These are phyloP conservation scores for Dictyostelium discoideum DNA, from an alignment of 78 protist species.

Conservation along the genomic window DNA sequence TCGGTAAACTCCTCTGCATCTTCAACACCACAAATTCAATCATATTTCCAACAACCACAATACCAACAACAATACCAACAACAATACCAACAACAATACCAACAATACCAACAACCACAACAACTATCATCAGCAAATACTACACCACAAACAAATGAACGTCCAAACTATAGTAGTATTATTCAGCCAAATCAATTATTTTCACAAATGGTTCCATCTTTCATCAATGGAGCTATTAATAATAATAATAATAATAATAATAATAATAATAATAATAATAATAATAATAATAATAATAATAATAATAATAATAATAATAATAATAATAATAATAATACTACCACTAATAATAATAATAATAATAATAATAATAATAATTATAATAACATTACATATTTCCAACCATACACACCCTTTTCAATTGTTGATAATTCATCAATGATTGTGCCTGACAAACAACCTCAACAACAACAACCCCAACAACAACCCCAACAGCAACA, in stretches of 20 bases:
- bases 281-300: too few species aligned
- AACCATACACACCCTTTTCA: background rate
- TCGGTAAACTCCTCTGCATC: background rate
- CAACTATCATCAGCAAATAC: background rate
- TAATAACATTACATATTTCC: background rate
- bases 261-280: background rate
- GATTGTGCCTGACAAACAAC: background rate
- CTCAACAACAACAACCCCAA: background rate
- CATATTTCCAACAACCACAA: background rate
- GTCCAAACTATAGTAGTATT: background rate
- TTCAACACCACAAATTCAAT: conserved; percentile 20
- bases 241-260: background rate
- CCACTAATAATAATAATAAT: background rate
- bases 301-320: too few species aligned
- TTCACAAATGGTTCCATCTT: background rate
- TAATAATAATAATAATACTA: too few species aligned
- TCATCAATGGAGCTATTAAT: background rate
- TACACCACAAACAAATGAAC: background rate
- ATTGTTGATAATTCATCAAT: background rate
- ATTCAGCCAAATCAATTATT: background rate
- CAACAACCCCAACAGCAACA: conserved; percentile 30
- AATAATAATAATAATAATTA: conserved; percentile 8
- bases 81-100: background rate
- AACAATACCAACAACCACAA: background rate
- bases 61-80: background rate